A percentile compares a stretch with the other conserved stretches of the same genome.
phyloP scores from a whole-genome alignment of 1,284 basidiomycete genomes.

The Austroboletus niveus region DNA sequence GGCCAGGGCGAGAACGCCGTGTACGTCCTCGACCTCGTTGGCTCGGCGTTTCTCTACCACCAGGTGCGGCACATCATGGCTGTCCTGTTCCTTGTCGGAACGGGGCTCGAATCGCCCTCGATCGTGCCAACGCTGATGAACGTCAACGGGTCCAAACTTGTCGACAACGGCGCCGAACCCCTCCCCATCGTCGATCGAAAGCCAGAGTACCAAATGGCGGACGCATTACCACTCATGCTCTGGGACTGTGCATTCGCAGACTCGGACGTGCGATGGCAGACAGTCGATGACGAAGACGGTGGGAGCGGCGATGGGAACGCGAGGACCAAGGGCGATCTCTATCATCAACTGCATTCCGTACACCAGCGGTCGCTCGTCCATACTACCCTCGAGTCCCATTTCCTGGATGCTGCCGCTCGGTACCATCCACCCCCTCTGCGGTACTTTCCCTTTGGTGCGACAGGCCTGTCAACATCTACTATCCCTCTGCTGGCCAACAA shows the following conservation, averaged over 20 bases:
- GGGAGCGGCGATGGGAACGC: constrained; percentile 20
- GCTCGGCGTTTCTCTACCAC: constrained; percentile 93
- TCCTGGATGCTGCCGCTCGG: constrained; percentile 51
- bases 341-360: constrained; percentile 59
- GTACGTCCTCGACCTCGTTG: constrained; percentile 85
- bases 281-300: constrained; percentile 40
- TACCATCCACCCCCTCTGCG: constrained; percentile 42
- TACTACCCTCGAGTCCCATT: constrained; percentile 60
- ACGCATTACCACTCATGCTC: constrained; percentile 86
- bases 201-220: constrained; percentile 92
- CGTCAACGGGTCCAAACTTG: constrained; percentile 38
- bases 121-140: constrained; percentile 80
- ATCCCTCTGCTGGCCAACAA: constrained; percentile 26
- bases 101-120: constrained; percentile 73
- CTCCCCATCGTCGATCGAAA: constrained; percentile 63
- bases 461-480: constrained; percentile 22
- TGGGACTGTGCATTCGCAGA: constrained; percentile 87
- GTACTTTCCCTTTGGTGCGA: constrained; percentile 36
- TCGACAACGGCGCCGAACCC: constrained; percentile 24
- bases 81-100: constrained; percentile 86
- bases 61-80: constrained; percentile 98
- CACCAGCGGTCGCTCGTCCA: constrained; percentile 58
- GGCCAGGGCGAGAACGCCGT: constrained; percentile 33
- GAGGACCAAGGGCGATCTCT: constrained; percentile 39
- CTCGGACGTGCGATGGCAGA: constrained; percentile 73